Percentiles rank a stretch among this genome's conserved stretches.
Evolutionary conservation across 1,284 basidiomycete species (phyloP).

Genomic region (Rhizoctonia solani): DNA sequence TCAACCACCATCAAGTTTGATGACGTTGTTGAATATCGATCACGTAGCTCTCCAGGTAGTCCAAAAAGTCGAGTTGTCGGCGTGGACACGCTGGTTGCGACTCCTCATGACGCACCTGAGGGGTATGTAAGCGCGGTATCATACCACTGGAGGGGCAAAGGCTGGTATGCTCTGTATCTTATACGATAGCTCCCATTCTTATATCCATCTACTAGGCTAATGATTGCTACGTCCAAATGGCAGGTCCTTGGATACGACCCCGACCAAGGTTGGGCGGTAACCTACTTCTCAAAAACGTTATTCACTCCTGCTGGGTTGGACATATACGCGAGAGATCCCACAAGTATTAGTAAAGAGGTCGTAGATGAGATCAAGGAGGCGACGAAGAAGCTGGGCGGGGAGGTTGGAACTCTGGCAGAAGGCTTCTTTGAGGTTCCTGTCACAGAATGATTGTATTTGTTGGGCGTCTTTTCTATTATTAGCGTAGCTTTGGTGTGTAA

Average conservation of each 20-base stretch:
- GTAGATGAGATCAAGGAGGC: conserved; percentile 39
- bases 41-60: conserved; percentile 42
- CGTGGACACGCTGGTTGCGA: conserved; percentile 45
- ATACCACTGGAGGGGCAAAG: conserved; percentile 55
- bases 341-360: conserved; percentile 41
- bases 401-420: conserved; percentile 35
- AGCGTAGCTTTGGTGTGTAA: no score
- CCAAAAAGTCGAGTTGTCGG: conserved; percentile 47
- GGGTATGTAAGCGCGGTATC: conserved; percentile 45
- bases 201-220: conserved; percentile 44
- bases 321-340: conserved; percentile 49
- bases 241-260: conserved; percentile 52
- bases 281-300: conserved; percentile 56
- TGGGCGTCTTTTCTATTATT: no score
- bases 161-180: neutral
- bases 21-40: conserved; percentile 50
- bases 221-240: conserved; percentile 54
- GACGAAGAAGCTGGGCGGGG: conserved; percentile 27
- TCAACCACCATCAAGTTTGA: conserved; percentile 45
- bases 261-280: conserved; percentile 54
- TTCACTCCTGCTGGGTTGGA: conserved; percentile 59
- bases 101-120: conserved; percentile 7
- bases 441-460: no score
- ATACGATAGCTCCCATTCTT: neutral
- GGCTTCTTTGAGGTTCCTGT: conserved; percentile 38